Base-by-base conservation (phyloP, 1,139 yeast genomes). In the Suhomyces atakaporum region DNA sequence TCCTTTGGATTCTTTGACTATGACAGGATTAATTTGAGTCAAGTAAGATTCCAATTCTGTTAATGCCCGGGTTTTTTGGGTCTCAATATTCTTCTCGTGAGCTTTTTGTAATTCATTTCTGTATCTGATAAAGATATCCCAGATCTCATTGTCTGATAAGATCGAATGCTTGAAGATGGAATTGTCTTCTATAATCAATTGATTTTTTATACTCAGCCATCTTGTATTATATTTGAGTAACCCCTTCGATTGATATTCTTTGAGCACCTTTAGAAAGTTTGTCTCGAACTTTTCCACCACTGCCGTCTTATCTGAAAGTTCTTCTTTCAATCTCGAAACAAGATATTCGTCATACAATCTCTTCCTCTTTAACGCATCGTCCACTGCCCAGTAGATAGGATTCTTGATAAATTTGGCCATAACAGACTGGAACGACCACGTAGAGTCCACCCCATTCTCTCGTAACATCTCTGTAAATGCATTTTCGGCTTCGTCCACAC, bases 371-470 rank as follows among this genome's bases (percentile, higher is more conserved):
- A 81, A 51, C 0, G 96, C 73, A 49, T 81, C 84, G 4, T 66
- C 62, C 1, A 88, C 61, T 1, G 71, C 62, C 94, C 95, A 87
- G 54, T 87, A 90, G 12, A 79, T 66, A 1, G 83, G 79, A 38
- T 81, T 79, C 6, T 57, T 60, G 12, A 85, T 71, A 40, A 82
- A 66, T 19, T 66, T 70, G n/a, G 76, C 63, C 66, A 89, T 79
- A 0, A 83, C 84, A 39, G 69, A 69, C 38, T 76, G 77, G 60
- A 88, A 89, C 0, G 94, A 73, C 90, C 92, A 85, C 0, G 86
- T 75, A 0, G 84, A 73, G 51, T 83, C 89, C 2, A 87, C 85
- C 6, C 69, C 62, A 27, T 69, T 58, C 1, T 73, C 76, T 25
- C 63, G 57, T 13, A 89, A 62, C 69, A 87, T 63, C 3, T 61